phyloP scores from a whole-genome alignment of 176 grass and related monocot genomes.

The Cenchrus purpureus region DNA sequence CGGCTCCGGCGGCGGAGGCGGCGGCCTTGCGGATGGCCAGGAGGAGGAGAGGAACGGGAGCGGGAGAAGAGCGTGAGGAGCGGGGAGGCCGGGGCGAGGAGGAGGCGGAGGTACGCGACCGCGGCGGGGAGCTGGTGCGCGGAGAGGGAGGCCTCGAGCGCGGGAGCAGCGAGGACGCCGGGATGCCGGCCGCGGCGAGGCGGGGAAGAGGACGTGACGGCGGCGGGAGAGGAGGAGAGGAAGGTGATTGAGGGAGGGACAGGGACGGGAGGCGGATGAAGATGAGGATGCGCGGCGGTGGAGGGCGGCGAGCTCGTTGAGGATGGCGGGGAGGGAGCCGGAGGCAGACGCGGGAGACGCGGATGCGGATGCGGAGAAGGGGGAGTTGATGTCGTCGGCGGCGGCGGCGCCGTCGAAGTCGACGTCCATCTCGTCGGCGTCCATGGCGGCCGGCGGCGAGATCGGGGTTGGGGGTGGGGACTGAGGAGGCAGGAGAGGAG shows the following conservation, averaged over 20 bases:
- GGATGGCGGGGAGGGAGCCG: conserved; percentile 48
- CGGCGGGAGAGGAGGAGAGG: conserved; percentile 36
- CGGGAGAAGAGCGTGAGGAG: conserved; percentile 64
- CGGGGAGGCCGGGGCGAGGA: conserved; percentile 50
- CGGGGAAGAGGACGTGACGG: conserved; percentile 38
- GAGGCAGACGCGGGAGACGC: conserved; percentile 31
- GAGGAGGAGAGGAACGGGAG: conserved; percentile 80
- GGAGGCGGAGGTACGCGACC: conserved; percentile 59
- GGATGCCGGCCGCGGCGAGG: conserved; percentile 38
- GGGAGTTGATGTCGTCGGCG: conserved; percentile 31
- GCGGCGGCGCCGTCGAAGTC: conserved; percentile 35
- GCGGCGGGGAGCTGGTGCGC: conserved; percentile 48
- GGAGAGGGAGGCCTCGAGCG: conserved; percentile 41
- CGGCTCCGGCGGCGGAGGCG: not conserved
- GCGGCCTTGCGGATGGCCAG: conserved; percentile 65
- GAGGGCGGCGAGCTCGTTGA: conserved; percentile 61
- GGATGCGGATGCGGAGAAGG: not conserved
- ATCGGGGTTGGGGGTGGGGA: not conserved
- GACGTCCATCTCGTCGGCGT: conserved; percentile 46
- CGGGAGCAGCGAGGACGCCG: conserved; percentile 50
- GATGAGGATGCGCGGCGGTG: conserved; percentile 41
- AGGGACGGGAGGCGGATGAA: conserved; percentile 18
- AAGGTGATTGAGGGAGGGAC: conserved; percentile 49
- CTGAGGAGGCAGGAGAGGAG: not conserved
- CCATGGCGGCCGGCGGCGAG: conserved; percentile 36